Conservation (phyloP, 805 yeast species). For the Metschnikowia picachoensis region DNA sequence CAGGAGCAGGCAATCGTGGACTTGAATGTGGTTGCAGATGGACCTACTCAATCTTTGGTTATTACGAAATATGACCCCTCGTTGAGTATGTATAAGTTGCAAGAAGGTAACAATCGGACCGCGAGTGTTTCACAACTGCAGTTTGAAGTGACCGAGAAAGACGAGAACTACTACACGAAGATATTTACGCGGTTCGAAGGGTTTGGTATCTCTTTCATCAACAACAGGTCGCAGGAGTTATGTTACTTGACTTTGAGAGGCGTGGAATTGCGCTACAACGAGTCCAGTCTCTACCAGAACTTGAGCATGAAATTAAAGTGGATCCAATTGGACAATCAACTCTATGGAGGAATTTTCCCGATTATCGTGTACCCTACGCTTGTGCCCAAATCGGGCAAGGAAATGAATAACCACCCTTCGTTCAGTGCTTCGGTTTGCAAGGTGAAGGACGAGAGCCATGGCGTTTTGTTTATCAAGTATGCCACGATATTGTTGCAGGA, state of each 20-base stretch:
- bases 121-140: constrained; percentile 38
- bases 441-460: constrained; percentile 86
- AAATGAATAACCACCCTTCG: constrained; percentile 85
- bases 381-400: constrained; percentile 77
- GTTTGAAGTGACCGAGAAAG: constrained; percentile 53
- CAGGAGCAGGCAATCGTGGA: constrained; percentile 58
- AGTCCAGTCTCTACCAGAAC: constrained; percentile 80
- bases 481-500: constrained; percentile 89
- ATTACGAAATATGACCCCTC: constrained; percentile 79
- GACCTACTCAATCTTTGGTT: constrained; percentile 85
- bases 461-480: constrained; percentile 84
- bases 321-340: constrained; percentile 91
- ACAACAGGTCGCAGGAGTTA: constrained; percentile 66
- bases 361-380: constrained; percentile 87
- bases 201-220: constrained; percentile 80
- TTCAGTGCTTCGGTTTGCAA: constrained; percentile 80
- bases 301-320: constrained; percentile 80
- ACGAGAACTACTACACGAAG: constrained; percentile 49
- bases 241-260: constrained; percentile 83
- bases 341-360: constrained; percentile 85
- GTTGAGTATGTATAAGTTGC: constrained; percentile 66
- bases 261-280: constrained; percentile 72
- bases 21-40: constrained; percentile 92
- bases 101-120: constrained; percentile 21
- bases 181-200: constrained; percentile 73